These are phyloP conservation scores for Saturnispora ahearnii DNA, from an alignment of 805 yeast genomes.

Conservation along the genomic window DNA sequence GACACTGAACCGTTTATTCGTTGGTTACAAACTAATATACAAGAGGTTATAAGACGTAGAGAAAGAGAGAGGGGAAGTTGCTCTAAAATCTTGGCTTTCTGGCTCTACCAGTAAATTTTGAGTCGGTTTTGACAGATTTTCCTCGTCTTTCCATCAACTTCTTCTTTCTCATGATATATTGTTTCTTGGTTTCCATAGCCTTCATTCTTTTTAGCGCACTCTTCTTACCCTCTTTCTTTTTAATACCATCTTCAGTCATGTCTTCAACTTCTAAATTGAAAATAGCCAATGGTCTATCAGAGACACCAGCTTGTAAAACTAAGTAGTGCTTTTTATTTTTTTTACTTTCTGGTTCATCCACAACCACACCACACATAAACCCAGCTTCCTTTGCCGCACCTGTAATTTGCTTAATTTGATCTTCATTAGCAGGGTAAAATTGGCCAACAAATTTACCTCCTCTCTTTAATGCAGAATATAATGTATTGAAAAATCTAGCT, in stretches of 20 bases:
- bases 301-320: constrained; percentile 78
- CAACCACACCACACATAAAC: constrained; percentile 89
- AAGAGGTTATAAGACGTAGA: background rate
- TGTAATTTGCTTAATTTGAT: constrained; percentile 68
- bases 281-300: constrained; percentile 68
- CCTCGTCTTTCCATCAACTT: constrained; percentile 90
- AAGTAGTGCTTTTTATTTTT: constrained; percentile 86
- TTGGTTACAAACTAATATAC: constrained; percentile 1
- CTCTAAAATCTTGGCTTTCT: constrained; percentile 53
- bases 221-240: constrained; percentile 27
- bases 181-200: constrained; percentile 65
- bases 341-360: constrained; percentile 89
- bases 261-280: constrained; percentile 77
- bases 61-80: too few relatives aligned
- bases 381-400: constrained; percentile 89
- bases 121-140: constrained; percentile 77
- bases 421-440: constrained; percentile 88
- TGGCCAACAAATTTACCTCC: constrained; percentile 98
- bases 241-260: constrained; percentile 20
- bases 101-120: constrained; percentile 85
- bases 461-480: constrained; percentile 76
- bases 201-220: constrained; percentile 40
- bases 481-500: constrained; percentile 73
- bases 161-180: constrained; percentile 82
- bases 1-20: background rate